Evolutionary conservation across 2,329 filamentous ascomycete species (phyloP), one percentile per base, ranked within the genome.

Genomic region (Fusarium sp.): DNA sequence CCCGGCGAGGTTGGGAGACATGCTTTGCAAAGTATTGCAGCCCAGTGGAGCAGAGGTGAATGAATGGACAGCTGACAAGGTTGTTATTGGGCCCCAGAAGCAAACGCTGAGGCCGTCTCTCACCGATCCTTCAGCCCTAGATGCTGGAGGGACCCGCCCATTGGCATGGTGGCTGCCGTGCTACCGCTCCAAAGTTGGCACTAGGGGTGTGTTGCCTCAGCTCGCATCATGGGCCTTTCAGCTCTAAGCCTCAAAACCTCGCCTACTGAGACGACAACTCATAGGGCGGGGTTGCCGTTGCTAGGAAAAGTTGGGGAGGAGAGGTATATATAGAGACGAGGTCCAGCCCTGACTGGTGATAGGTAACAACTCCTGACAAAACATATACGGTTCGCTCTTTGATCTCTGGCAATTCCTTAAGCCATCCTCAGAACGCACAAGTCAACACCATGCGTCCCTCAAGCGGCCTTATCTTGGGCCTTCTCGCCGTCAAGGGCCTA

Each of bases 381-480:
- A 59, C 31, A 35, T 36, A 20, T 38, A 33, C 31, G 14, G 20
- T 18, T 58, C 54, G 16, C 22, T 58, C 54, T 22, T 40, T 42
- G 8, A 18, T 31, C 27, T n/a, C 13, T 25, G 33, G 31, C 31
- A 29, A 14, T 36, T 5, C 11, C n/a, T 33, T 57, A 9, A 31
- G 20, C 22, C 20, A 31, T 35, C 9, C 29, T 8, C 42, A 33
- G n/a, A 38, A 38, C 42, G 47, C 18, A 52, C 11, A 47, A 52
- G 47, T 22, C 36, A 50, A n/a, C 29, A 61, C 45, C 25, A 66
- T 66, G 64, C 64, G 58, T 62, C 22, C 61, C 45, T 20, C 59
- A 13, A 54, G 47, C 27, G 33, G 58, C n/a, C 42, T 66, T 8
- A 16, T 66, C 18, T 22, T 63, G 2, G 47, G 64, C 58, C 58